phyloP scores from a whole-genome alignment of 495 filamentous ascomycete genomes.

The Venustampulla echinocandica region DNA sequence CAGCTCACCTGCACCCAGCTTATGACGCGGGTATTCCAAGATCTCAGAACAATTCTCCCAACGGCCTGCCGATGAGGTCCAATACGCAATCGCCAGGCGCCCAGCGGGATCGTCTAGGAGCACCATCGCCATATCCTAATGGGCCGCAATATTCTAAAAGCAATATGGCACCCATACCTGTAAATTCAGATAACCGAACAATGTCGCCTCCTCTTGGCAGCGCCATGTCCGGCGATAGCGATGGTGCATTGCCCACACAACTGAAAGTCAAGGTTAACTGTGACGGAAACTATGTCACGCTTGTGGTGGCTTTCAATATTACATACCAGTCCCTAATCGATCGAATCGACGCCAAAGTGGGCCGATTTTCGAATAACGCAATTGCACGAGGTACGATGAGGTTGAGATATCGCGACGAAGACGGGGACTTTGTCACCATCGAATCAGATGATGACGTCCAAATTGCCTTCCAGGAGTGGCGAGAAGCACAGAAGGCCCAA shows the following conservation, averaged over 20 bases:
- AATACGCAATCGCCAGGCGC: constrained; percentile 44
- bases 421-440: constrained; percentile 87
- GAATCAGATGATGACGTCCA: constrained; percentile 92
- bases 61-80: constrained; percentile 38
- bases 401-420: constrained; percentile 84
- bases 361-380: constrained; percentile 67
- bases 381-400: constrained; percentile 70
- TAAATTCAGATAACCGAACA: constrained; percentile 32
- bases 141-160: constrained; percentile 15
- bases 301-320: constrained; percentile 90
- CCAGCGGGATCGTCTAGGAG: constrained; percentile 32
- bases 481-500: constrained; percentile 59
- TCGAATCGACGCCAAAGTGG: constrained; percentile 93
- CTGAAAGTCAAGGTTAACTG: constrained; percentile 92
- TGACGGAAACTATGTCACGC: constrained; percentile 70
- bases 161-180: constrained; percentile 28
- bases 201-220: constrained; percentile 23
- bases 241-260: constrained; percentile 62
- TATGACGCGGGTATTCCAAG: constrained; percentile 45
- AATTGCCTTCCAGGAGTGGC: constrained; percentile 87
- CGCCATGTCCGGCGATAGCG: constrained; percentile 34
- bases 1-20: constrained; percentile 46
- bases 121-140: constrained; percentile 14
- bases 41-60: constrained; percentile 44
- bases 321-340: constrained; percentile 85